Conservation (phyloP, 306 rosid species). For the Quercus parvula region DNA sequence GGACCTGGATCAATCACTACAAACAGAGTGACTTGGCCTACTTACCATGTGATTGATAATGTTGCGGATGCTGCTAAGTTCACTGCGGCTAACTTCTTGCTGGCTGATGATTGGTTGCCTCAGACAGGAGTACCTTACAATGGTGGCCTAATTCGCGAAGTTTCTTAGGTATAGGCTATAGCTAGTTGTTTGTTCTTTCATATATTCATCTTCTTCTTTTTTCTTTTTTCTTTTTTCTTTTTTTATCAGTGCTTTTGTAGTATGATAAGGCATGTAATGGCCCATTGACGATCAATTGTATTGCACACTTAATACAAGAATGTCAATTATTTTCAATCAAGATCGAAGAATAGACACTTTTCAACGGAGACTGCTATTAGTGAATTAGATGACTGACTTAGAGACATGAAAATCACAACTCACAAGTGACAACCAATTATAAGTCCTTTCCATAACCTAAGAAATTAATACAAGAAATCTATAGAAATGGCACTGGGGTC, state of each 20-base stretch:
- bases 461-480: neutral
- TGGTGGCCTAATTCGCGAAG: constrained; percentile 19
- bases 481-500: neutral
- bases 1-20: constrained; percentile 64
- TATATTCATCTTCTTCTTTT: neutral
- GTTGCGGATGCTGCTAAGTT: constrained; percentile 60
- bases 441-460: neutral
- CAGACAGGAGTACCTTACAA: constrained; percentile 64
- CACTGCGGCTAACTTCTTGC: constrained; percentile 59
- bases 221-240: neutral
- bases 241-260: neutral
- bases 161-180: neutral
- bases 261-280: neutral
- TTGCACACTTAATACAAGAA: neutral
- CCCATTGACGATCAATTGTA: neutral
- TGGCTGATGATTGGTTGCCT: constrained; percentile 76
- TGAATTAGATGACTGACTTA: neutral
- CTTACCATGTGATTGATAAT: constrained; percentile 60
- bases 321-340: neutral
- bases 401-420: neutral
- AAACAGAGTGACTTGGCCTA: constrained; percentile 62
- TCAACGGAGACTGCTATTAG: neutral
- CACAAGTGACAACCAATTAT: neutral
- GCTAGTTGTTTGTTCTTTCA: neutral
- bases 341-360: neutral